phyloP scores from a whole-genome alignment of 306 rosid species.

The Morella rubra region DNA sequence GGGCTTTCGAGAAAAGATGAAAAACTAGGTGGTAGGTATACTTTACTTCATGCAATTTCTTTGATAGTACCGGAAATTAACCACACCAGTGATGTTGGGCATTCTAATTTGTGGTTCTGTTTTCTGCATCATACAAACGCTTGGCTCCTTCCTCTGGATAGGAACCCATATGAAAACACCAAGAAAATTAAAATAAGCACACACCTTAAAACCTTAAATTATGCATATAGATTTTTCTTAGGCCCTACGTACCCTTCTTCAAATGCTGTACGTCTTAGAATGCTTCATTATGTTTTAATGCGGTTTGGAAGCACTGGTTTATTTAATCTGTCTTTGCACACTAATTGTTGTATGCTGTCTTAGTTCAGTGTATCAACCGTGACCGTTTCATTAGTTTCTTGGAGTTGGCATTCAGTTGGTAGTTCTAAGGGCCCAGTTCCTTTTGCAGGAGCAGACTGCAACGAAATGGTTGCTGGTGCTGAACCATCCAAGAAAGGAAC shows the following conservation, averaged over 20 bases:
- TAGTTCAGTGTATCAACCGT: constrained; percentile 1
- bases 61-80: not conserved
- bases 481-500: constrained; percentile 33
- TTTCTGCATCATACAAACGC: not conserved
- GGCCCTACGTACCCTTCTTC: not conserved
- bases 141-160: constrained; percentile 2
- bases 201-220: not conserved
- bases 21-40: constrained; percentile 37
- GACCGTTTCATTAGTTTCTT: constrained; percentile 33
- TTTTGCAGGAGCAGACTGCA: constrained; percentile 31
- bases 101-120: not conserved
- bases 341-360: not conserved
- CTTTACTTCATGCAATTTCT: not conserved
- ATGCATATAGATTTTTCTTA: not conserved
- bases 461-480: constrained; percentile 25
- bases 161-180: not conserved
- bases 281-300: not conserved
- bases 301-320: not conserved
- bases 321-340: not conserved
- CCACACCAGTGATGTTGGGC: not conserved
- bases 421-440: constrained; percentile 29
- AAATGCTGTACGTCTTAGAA: not conserved
- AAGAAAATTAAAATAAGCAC: not conserved
- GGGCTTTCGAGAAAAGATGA: constrained; percentile 31
- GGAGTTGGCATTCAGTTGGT: constrained; percentile 27